Evolutionary conservation across 2,329 filamentous ascomycete species (phyloP).

Genomic region (Xylaria arbuscula): DNA sequence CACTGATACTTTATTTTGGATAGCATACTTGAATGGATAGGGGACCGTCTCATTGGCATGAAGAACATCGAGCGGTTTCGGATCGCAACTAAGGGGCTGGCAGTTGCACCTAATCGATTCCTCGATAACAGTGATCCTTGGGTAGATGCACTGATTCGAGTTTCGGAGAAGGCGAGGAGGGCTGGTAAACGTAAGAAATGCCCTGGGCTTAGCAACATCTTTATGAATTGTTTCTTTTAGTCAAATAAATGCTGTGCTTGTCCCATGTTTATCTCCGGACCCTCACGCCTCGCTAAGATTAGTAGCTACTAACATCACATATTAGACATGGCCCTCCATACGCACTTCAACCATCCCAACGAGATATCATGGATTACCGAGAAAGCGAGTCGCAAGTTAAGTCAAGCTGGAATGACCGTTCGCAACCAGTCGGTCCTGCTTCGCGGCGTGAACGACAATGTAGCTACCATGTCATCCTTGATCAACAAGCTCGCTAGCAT

Average conservation of each 20-base stretch:
- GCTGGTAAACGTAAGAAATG: conserved; percentile 64
- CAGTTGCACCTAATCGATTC: conserved; percentile 67
- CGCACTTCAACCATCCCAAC: conserved; percentile 72
- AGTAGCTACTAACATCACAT: not conserved
- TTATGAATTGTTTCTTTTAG: not conserved
- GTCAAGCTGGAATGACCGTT: conserved; percentile 63
- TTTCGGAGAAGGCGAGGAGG: conserved; percentile 62
- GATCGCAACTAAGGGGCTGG: conserved; percentile 71
- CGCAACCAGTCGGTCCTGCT: conserved; percentile 71
- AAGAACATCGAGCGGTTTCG: conserved; percentile 69
- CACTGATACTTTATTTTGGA: not conserved
- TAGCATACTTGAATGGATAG: conserved; percentile 62
- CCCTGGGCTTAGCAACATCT: not conserved
- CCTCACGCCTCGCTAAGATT: not conserved
- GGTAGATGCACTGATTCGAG: conserved; percentile 62
- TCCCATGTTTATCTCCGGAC: not conserved
- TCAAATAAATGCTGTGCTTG: not conserved
- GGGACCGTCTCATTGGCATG: conserved; percentile 65
- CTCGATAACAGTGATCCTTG: conserved; percentile 64
- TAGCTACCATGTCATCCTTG: conserved; percentile 63
- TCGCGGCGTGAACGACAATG: conserved; percentile 67
- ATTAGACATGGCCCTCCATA: conserved; percentile 64
- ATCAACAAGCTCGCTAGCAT: conserved; percentile 66
- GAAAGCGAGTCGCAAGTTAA: conserved; percentile 62
- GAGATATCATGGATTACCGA: conserved; percentile 71